Percentiles rank a stretch among this genome's conserved stretches.
These are phyloP conservation scores for Trypanosoma rangeli DNA, from an alignment of 208 protist genomes.

Conservation along the genomic window DNA sequence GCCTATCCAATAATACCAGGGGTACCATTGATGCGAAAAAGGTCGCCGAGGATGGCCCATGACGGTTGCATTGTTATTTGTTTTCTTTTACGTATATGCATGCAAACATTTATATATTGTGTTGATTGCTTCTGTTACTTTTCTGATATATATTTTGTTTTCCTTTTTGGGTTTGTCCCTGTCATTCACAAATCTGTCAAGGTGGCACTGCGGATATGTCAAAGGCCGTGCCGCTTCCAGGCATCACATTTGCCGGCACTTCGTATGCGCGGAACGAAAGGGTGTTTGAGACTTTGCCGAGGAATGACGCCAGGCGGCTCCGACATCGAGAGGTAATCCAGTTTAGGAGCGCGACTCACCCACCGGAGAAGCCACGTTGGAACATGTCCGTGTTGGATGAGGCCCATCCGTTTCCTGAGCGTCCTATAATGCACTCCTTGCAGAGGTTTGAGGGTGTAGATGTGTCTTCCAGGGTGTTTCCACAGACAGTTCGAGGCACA, in stretches of 20 bases:
- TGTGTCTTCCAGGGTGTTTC: constrained; percentile 47
- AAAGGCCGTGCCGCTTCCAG: constrained; percentile 5
- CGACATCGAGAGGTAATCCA: constrained; percentile 50
- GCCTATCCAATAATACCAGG: neutral
- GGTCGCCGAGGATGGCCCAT: neutral
- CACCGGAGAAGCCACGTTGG: constrained; percentile 46
- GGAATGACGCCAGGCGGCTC: constrained; percentile 13
- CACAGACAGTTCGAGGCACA: constrained; percentile 46
- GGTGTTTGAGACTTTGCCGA: constrained; percentile 52
- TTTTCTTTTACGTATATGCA: neutral
- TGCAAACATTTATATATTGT: neutral
- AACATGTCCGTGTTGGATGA: constrained; percentile 67
- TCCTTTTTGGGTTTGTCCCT: neutral
- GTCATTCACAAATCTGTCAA: neutral
- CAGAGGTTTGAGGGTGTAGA: constrained; percentile 63
- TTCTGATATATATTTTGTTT: no score
- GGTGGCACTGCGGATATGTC: neutral
- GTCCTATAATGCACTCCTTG: constrained; percentile 49
- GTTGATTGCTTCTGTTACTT: constrained; percentile 8
- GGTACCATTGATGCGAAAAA: neutral
- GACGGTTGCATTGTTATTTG: neutral
- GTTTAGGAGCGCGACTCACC: constrained; percentile 33
- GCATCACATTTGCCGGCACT: constrained; percentile 16
- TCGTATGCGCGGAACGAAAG: constrained; percentile 38
- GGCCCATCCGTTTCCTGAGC: constrained; percentile 76